Evolutionary conservation across 2,329 filamentous ascomycete genomes (phyloP).

Genomic region (Calonectria crousiana): DNA sequence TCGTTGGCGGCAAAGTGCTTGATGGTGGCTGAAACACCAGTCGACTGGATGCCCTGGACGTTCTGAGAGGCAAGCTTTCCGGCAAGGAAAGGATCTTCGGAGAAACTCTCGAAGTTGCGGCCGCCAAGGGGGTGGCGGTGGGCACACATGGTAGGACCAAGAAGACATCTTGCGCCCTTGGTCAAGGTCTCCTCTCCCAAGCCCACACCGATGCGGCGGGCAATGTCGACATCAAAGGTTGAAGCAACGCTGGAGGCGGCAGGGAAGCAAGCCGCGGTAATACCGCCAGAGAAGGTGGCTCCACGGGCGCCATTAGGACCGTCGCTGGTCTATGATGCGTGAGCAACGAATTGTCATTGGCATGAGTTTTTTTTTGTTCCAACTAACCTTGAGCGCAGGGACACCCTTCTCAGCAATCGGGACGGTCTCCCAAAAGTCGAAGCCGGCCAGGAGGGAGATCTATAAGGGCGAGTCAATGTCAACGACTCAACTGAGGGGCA

Average conservation of each 20-base stretch:
- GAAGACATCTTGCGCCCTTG: constrained; percentile 6
- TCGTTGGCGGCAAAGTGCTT: constrained; percentile 48
- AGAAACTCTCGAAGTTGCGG: constrained; percentile 12
- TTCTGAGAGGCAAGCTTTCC: constrained; percentile 3
- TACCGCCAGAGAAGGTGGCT: not conserved
- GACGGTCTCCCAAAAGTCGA: constrained; percentile 3
- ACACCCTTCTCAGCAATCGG: constrained; percentile 4
- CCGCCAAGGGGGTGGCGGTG: constrained; percentile 8
- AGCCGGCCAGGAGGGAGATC: constrained; percentile 6
- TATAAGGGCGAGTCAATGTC: not conserved
- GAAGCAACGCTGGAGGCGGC: constrained; percentile 1
- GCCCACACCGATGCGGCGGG: not conserved
- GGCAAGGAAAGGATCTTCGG: constrained; percentile 1
- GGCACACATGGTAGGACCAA: constrained; percentile 2
- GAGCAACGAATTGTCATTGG: not conserved
- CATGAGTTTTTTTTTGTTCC: not conserved
- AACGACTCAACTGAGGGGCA: not conserved
- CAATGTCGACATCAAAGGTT: constrained; percentile 4
- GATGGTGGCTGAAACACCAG: constrained; percentile 43
- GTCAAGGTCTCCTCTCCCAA: not conserved
- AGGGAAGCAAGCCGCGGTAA: not conserved
- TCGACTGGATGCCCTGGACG: not conserved
- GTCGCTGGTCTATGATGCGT: not conserved
- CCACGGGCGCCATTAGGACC: constrained; percentile 3
- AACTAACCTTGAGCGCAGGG: constrained; percentile 7